Percentiles rank a stretch among this genome's conserved stretches.
These are phyloP conservation scores for Lunularia cruciata DNA, from an alignment of 225 moss, liverwort and hornwort genomes.

Conservation along the genomic window DNA sequence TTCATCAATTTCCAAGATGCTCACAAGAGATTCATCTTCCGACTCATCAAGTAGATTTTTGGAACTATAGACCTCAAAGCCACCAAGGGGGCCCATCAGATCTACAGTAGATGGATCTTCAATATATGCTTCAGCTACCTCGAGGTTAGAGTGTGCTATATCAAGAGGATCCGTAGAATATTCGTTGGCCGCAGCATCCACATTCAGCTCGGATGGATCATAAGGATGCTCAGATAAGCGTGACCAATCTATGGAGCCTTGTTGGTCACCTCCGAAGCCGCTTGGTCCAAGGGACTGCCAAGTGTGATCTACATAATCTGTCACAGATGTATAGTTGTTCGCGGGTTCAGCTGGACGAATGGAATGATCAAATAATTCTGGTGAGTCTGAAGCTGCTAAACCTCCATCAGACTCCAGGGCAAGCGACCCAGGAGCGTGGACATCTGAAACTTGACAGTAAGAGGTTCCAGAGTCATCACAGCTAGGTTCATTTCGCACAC, in stretches of 20 bases:
- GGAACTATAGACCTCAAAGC: slow-evolving; percentile 28
- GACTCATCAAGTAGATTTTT: slow-evolving; percentile 26
- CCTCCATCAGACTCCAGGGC: too few relatives aligned
- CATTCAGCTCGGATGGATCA: neutral
- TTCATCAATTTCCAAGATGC: slow-evolving; percentile 34
- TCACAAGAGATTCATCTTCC: slow-evolving; percentile 14
- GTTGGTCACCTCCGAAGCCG: neutral
- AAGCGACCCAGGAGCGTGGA: too few relatives aligned
- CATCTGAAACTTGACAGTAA: too few relatives aligned
- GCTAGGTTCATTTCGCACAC: too few relatives aligned
- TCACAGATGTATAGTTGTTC: neutral
- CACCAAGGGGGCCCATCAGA: slow-evolving; percentile 8
- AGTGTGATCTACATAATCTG: neutral
- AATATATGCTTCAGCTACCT: neutral
- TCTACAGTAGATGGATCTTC: neutral
- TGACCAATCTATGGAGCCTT: neutral
- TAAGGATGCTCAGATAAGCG: neutral
- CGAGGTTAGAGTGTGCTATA: neutral
- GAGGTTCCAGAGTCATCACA: too few relatives aligned
- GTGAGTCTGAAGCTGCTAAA: neutral
- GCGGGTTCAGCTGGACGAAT: neutral
- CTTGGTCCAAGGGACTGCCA: neutral
- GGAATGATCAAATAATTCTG: neutral
- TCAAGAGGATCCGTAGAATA: neutral
- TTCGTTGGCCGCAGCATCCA: neutral